These are phyloP conservation scores for Cladorrhinum sp. DNA, from an alignment of 2,329 filamentous ascomycete genomes.

Conservation along the genomic window DNA sequence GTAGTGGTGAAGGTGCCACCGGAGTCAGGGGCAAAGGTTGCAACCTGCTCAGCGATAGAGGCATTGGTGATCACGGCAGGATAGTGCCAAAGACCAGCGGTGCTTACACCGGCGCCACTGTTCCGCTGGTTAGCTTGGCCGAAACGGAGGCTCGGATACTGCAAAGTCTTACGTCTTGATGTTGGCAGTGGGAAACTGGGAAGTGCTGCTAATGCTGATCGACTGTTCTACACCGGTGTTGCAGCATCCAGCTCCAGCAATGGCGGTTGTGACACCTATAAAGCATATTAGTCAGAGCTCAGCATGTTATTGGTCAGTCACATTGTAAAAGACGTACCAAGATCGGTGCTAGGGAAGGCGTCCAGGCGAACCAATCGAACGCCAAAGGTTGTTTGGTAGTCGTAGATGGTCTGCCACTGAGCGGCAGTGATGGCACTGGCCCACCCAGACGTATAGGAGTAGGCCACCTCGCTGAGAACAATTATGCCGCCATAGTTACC, in stretches of 20 bases:
- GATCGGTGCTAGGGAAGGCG: conserved; percentile 51
- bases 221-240: conserved; percentile 46
- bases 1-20: conserved; percentile 37
- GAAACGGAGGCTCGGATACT: background rate
- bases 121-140: background rate
- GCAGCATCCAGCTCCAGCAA: conserved; percentile 42
- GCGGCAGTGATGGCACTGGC: conserved; percentile 51
- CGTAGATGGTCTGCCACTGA: conserved; percentile 55
- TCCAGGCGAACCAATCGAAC: conserved; percentile 60
- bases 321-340: conserved; percentile 37
- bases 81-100: conserved; percentile 55
- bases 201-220: conserved; percentile 52
- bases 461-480: conserved; percentile 50
- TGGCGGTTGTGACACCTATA: conserved; percentile 24
- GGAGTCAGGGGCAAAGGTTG: conserved; percentile 44
- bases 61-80: conserved; percentile 53
- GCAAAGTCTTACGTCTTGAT: conserved; percentile 41
- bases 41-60: conserved; percentile 52
- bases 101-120: conserved; percentile 45
- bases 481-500: conserved; percentile 61
- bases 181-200: conserved; percentile 52
- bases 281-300: background rate
- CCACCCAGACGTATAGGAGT: conserved; percentile 48
- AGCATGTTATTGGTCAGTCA: background rate
- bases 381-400: conserved; percentile 56